Conservation (phyloP, 306 rosid genomes). For the Amphicarpaea edgeworthii region DNA sequence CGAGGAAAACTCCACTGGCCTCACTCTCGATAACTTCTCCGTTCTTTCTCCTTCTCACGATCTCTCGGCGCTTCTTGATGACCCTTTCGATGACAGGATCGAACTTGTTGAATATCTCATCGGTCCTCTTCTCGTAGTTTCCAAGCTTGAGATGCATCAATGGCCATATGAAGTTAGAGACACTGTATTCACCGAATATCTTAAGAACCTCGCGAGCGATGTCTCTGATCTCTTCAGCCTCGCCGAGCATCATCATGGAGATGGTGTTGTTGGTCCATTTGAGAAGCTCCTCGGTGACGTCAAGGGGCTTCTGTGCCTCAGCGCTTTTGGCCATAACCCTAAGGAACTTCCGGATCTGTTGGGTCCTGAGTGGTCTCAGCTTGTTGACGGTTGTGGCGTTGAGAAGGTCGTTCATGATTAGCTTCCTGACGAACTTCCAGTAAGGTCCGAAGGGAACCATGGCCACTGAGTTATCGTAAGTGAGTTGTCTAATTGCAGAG, state of each 20-base stretch:
- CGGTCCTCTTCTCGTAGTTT: conserved; percentile 50
- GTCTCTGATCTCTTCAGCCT: conserved; percentile 42
- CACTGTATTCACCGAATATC: conserved; percentile 55
- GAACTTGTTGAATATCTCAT: conserved; percentile 36
- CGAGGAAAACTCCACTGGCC: conserved; percentile 43
- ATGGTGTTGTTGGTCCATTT: conserved; percentile 49
- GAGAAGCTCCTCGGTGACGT: conserved; percentile 51
- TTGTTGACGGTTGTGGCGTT: conserved; percentile 41
- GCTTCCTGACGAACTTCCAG: conserved; percentile 55
- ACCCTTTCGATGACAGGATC: conserved; percentile 56
- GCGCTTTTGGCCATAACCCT: conserved; percentile 42
- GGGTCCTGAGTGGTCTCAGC: conserved; percentile 42
- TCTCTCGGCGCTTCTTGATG: conserved; percentile 48
- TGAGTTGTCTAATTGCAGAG: conserved; percentile 40
- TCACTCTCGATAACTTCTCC: conserved; percentile 37
- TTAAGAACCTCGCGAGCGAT: conserved; percentile 50
- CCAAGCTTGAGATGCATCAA: conserved; percentile 48
- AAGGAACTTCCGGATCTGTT: conserved; percentile 38
- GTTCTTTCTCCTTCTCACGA: conserved; percentile 35
- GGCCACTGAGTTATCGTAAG: conserved; percentile 51
- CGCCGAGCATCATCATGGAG: conserved; percentile 57
- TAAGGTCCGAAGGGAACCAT: conserved; percentile 57
- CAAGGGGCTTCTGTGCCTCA: conserved; percentile 21
- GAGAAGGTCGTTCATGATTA: conserved; percentile 51
- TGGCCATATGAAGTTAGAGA: conserved; percentile 51